Base-by-base conservation (phyloP, 2,329 filamentous ascomycete genomes). In the Sclerotinia nivalis region DNA sequence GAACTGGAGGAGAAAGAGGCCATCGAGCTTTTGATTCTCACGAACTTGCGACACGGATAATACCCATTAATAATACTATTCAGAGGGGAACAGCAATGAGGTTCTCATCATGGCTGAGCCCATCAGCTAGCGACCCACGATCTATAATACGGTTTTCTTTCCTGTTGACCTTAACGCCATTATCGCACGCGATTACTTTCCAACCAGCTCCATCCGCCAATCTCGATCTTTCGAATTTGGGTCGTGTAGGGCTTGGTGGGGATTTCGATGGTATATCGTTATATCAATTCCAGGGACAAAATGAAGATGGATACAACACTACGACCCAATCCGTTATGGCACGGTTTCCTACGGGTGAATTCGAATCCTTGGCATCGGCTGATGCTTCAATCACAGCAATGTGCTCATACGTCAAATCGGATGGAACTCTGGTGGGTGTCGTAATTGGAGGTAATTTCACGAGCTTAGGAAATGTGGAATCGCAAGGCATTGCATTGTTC, bases 361-460 rank as follows among this genome's bases (percentile, higher is more conserved):
- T 97, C 74, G 86, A 89, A 28, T 87, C 89, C 25, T 82, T 97
- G 62, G 87, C 90, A 67, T 85, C 88, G 54, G 90, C 93, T 58
- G 93, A 98, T 80, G 94, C 91, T 70, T 89, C 91, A 62, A 97
- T 99, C 77, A 87, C 89, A 77, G 86, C 93, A 73, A 96, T 99
- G 91, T 99, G 96, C 82, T 83, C 90, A 28, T 92, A 95, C 76
- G 84, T 88, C 66, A 82, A 85, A 75, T 84, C 85, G 70, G 86
- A 92, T 79, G 91, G 91, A 73, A 86, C 84, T 8, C 81, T 90
- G 69, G 84, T 87, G n/a, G 90, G 91, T 54, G 87, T 98, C 40
- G 87, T 98, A 61, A 86, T 99, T 22, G 96, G 92, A 69, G 96
- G 96, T 61, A 98, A 98, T 82, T 99, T 99, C 79, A 98, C 96